Evolutionary conservation across 2,329 filamentous ascomycete genomes (phyloP).

Genomic region (Ascocoryne sarcoides): DNA sequence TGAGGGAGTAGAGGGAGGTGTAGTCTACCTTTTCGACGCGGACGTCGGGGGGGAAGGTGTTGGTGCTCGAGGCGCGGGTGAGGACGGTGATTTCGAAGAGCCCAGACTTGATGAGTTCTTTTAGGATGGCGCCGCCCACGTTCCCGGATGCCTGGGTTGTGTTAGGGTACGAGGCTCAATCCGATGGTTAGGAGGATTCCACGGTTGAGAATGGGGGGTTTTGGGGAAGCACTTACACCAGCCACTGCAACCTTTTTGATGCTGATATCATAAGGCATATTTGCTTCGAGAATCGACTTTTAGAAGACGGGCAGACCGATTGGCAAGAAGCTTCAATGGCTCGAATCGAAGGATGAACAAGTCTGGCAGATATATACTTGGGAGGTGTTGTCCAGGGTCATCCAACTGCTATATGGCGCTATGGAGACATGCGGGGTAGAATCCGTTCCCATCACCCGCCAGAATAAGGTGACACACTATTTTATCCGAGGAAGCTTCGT

Average conservation of each 20-base stretch:
- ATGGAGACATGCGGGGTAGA: not conserved
- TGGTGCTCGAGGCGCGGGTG: slow-evolving; percentile 29
- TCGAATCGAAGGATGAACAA: not conserved
- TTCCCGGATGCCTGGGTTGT: slow-evolving; percentile 15
- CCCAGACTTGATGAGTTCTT: slow-evolving; percentile 15
- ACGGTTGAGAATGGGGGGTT: not conserved
- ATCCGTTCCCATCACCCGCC: not conserved
- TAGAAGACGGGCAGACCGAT: not conserved
- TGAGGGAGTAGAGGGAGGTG: slow-evolving; percentile 32
- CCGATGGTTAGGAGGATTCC: too few species aligned
- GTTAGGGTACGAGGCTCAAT: not conserved
- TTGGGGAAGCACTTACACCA: slow-evolving; percentile 13
- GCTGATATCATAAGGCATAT: slow-evolving; percentile 15
- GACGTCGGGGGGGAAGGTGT: slow-evolving; percentile 23
- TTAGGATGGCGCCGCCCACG: slow-evolving; percentile 18
- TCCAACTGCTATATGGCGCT: too few species aligned
- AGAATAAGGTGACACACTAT: not conserved
- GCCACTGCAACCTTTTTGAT: slow-evolving; percentile 18
- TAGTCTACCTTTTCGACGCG: slow-evolving; percentile 41
- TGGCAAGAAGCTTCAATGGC: not conserved
- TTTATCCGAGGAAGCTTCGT: not conserved
- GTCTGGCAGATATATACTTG: not conserved
- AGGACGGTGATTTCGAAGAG: slow-evolving; percentile 40
- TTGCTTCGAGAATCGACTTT: not conserved
- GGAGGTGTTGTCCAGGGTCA: too few species aligned